Base-by-base conservation (phyloP, 1,139 yeast species). In the Suhomyces maxii region DNA sequence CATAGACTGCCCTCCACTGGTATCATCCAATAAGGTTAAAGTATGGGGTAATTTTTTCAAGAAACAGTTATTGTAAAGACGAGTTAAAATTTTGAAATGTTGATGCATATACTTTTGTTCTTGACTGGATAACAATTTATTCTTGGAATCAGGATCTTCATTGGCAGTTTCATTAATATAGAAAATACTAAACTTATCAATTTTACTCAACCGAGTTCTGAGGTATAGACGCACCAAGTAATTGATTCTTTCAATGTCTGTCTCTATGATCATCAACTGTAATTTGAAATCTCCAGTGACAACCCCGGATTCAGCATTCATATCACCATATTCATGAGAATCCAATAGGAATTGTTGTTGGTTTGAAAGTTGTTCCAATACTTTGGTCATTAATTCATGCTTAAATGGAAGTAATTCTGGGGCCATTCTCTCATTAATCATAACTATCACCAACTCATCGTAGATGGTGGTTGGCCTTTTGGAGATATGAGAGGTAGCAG, bases 211-310 rank as follows among this genome's bases (percentile, higher is more conserved):
- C 47, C 99, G 73, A 3, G 93, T 79, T 49, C 99, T 76, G 34
- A 91, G 72, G 61, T 89, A 91, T 26, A 90, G 79, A 46, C 98
- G 72, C 14, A 91, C 73, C 37, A 93, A 68, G 61, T 85, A 93
- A 57, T 86, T 89, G 41, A 89, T 79, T 48, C 99, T 71, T 59
- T 93, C 99, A 26, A 93, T 76, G 58, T 93, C 99, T 4, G 96
- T 86, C 61, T 93, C 99, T 52, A 91, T 84, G 14, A 95, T 79
- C 73, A 93, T 81, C 37, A 91, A 71, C 50, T 86, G 86, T 47
- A 93, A 69, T 62, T 91, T 91, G 63, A 86, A 85, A 56, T 87
- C 93, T 38, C 75, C 71, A n/a, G 68, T 61, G 8, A 74, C 61
- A 2, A 73, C 61, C 1, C 78, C 78, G 2, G 70, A 55, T 13